Evolutionary conservation across 1,284 basidiomycete species (phyloP).

Genomic region (Inonotus hispidus): DNA sequence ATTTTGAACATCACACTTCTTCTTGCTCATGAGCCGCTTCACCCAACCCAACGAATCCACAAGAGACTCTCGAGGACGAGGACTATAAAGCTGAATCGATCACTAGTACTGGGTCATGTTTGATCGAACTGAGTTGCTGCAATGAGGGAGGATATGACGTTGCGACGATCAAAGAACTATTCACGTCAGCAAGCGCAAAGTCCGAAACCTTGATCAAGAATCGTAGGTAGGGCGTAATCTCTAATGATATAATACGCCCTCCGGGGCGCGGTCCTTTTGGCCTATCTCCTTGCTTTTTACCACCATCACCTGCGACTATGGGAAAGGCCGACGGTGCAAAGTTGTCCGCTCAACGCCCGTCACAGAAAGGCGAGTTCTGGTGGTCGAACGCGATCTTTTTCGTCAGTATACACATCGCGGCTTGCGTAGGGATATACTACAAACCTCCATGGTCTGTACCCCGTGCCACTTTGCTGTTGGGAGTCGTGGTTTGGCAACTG

Average conservation of each 20-base stretch:
- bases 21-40: no score
- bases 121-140: background rate
- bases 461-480: conserved; percentile 44
- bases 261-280: background rate
- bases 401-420: conserved; percentile 55
- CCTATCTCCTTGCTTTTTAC: background rate
- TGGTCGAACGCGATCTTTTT: conserved; percentile 70
- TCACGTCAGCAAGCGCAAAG: background rate
- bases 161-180: background rate
- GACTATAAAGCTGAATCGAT: no score
- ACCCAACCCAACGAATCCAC: no score
- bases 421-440: conserved; percentile 45
- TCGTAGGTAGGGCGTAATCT: background rate
- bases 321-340: background rate
- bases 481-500: conserved; percentile 61
- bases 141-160: background rate
- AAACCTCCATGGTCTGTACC: conserved; percentile 44
- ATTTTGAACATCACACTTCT: no score
- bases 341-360: background rate
- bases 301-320: background rate
- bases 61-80: background rate
- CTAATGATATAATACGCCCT: background rate
- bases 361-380: conserved; percentile 41
- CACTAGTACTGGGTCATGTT: background rate
- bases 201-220: background rate